Percentiles rank a stretch among this genome's conserved stretches.
Conservation (phyloP, 2,329 filamentous ascomycete species). For the Rhinocladiella mackenziei region DNA sequence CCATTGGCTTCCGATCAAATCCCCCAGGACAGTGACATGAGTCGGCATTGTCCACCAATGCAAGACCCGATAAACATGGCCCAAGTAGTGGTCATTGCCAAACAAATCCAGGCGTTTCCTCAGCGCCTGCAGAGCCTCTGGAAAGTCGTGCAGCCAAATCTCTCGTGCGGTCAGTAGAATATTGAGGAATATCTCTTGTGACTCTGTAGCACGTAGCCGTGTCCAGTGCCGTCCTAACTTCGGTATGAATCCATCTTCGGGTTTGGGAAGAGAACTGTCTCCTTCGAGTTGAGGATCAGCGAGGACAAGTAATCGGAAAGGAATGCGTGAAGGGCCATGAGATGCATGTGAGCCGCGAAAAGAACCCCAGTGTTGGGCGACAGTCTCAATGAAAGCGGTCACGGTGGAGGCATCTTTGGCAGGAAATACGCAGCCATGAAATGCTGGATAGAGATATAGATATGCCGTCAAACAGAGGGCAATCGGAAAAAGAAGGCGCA, state of each 20-base stretch:
- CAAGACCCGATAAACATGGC: slow-evolving; percentile 81
- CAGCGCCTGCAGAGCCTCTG: slow-evolving; percentile 59
- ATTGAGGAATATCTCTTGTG: not conserved
- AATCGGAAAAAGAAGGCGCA: slow-evolving; percentile 57
- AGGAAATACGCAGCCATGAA: slow-evolving; percentile 78
- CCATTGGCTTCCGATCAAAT: slow-evolving; percentile 94
- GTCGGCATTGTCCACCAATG: slow-evolving; percentile 81
- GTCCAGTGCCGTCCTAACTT: slow-evolving; percentile 40
- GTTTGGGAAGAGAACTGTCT: slow-evolving; percentile 70
- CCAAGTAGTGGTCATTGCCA: slow-evolving; percentile 92
- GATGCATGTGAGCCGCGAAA: slow-evolving; percentile 4
- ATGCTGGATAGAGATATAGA: slow-evolving; percentile 81
- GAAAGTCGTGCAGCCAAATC: slow-evolving; percentile 63
- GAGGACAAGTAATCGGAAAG: slow-evolving; percentile 81
- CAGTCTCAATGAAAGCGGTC: slow-evolving; percentile 34
- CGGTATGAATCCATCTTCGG: slow-evolving; percentile 43
- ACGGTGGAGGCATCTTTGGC: slow-evolving; percentile 38
- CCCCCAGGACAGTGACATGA: slow-evolving; percentile 83
- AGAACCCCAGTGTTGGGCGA: slow-evolving; percentile 36
- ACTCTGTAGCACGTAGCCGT: not conserved
- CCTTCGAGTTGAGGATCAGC: slow-evolving; percentile 94
- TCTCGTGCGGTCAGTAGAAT: slow-evolving; percentile 6
- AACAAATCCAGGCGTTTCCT: slow-evolving; percentile 82
- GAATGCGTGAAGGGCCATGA: slow-evolving; percentile 46
- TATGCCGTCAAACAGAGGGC: slow-evolving; percentile 68